Evolutionary conservation across 2,329 filamentous ascomycete species (phyloP).

Genomic region (Penicillium glabrum): DNA sequence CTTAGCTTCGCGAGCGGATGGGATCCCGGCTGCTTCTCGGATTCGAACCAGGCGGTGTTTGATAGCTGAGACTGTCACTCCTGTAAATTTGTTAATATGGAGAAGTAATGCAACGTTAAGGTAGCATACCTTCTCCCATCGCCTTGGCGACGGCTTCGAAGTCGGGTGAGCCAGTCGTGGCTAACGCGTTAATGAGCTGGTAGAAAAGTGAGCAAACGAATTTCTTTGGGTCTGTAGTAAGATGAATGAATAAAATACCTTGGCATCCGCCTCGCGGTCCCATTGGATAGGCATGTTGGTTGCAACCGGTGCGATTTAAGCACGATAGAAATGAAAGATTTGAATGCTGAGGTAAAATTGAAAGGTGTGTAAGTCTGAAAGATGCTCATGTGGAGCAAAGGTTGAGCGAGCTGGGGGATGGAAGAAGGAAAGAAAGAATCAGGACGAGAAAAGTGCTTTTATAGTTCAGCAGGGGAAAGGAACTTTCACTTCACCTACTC

Average conservation of each 20-base stretch:
- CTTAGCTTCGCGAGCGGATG: neutral
- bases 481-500: too few species aligned
- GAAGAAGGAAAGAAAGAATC: too few species aligned
- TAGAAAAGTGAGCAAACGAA: neutral
- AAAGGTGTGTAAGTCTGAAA: too few species aligned
- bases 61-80: neutral
- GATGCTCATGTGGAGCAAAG: too few species aligned
- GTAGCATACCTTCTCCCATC: neutral
- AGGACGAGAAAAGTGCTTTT: too few species aligned
- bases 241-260: neutral
- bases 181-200: neutral
- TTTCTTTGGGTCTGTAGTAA: neutral
- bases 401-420: too few species aligned
- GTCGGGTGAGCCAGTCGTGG: neutral
- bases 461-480: too few species aligned
- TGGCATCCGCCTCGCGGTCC: neutral
- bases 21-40: neutral
- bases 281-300: neutral
- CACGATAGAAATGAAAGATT: neutral
- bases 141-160: neutral
- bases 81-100: neutral
- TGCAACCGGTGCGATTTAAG: too few species aligned
- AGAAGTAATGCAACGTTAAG: too few species aligned
- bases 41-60: constrained; percentile 5
- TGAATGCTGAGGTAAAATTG: too few species aligned